Percentiles rank a stretch among this genome's conserved stretches.
Evolutionary conservation across 2,329 filamentous ascomycete species (phyloP).

Genomic region (Paecilomyces fulvus): DNA sequence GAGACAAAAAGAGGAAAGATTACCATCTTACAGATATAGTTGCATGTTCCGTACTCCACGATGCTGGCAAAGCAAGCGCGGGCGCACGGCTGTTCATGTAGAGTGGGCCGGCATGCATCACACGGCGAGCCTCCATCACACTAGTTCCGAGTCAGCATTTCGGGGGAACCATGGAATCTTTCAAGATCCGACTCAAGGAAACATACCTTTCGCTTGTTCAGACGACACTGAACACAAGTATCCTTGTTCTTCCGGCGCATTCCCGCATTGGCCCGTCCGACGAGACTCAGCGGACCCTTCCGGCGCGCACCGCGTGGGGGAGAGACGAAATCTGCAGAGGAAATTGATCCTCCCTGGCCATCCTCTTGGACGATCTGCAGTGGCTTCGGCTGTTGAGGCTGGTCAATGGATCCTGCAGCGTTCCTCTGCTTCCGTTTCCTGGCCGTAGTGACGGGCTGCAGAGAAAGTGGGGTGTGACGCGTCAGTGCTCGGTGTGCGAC

Average conservation of each 20-base stretch:
- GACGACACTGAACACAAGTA: slow-evolving; percentile 36
- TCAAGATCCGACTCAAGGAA: background rate
- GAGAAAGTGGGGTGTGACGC: background rate
- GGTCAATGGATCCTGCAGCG: slow-evolving; percentile 18
- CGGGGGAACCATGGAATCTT: background rate
- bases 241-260: slow-evolving; percentile 36
- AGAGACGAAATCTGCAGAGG: slow-evolving; percentile 34
- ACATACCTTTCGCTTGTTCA: slow-evolving; percentile 37
- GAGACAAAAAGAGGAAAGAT: background rate
- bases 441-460: background rate
- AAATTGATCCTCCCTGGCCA: slow-evolving; percentile 33
- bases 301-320: slow-evolving; percentile 35
- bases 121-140: slow-evolving; percentile 36
- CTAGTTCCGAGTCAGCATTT: slow-evolving; percentile 14
- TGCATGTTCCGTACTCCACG: slow-evolving; percentile 37
- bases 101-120: slow-evolving; percentile 32
- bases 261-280: slow-evolving; percentile 33
- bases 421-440: slow-evolving; percentile 29
- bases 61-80: slow-evolving; percentile 37
- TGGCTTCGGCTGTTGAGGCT: slow-evolving; percentile 19
- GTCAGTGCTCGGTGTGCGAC: slow-evolving; percentile 3
- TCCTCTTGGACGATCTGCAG: slow-evolving; percentile 38
- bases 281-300: slow-evolving; percentile 32
- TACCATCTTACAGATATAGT: slow-evolving; percentile 34
- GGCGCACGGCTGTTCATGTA: slow-evolving; percentile 36